phyloP scores from a whole-genome alignment of 495 filamentous ascomycete genomes.

The Symbiotaphrina buchneri region DNA sequence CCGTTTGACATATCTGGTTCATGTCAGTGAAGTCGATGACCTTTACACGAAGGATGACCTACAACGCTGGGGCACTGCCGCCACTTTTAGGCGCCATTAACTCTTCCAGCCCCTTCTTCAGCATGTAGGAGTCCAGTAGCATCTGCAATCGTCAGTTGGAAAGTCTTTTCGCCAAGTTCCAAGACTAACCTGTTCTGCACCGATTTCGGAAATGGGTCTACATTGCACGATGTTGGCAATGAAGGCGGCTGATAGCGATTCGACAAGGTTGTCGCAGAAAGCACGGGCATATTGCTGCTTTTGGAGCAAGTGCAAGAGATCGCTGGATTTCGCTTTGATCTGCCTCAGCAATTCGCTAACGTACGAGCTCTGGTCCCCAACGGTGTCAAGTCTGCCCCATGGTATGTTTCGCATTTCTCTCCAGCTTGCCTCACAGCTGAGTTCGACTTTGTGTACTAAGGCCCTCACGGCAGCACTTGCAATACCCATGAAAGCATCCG shows the following conservation, averaged over 20 bases:
- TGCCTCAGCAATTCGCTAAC: constrained; percentile 56
- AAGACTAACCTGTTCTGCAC: constrained; percentile 62
- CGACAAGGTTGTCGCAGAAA: constrained; percentile 86
- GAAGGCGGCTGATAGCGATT: constrained; percentile 58
- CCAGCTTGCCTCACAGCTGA: constrained; percentile 69
- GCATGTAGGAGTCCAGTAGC: constrained; percentile 80
- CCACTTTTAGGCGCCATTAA: constrained; percentile 38
- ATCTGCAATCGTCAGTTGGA: constrained; percentile 25
- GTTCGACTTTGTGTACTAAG: constrained; percentile 63
- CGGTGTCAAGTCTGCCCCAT: constrained; percentile 86
- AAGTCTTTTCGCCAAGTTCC: not conserved
- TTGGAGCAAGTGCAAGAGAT: constrained; percentile 55
- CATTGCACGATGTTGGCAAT: constrained; percentile 71
- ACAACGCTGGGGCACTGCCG: no score
- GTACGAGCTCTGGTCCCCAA: constrained; percentile 90
- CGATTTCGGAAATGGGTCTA: constrained; percentile 74
- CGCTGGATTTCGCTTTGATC: constrained; percentile 41
- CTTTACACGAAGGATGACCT: no score
- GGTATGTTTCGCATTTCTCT: constrained; percentile 92
- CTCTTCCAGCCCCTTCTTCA: constrained; percentile 61
- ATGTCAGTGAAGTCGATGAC: no score
- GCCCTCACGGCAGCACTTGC: constrained; percentile 69
- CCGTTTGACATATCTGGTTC: constrained; percentile 54
- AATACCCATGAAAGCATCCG: constrained; percentile 87
- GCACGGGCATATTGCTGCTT: constrained; percentile 89